Evolutionary conservation across 352 stramenopile genomes (phyloP).

Genomic region (Blastocystis sp.): DNA sequence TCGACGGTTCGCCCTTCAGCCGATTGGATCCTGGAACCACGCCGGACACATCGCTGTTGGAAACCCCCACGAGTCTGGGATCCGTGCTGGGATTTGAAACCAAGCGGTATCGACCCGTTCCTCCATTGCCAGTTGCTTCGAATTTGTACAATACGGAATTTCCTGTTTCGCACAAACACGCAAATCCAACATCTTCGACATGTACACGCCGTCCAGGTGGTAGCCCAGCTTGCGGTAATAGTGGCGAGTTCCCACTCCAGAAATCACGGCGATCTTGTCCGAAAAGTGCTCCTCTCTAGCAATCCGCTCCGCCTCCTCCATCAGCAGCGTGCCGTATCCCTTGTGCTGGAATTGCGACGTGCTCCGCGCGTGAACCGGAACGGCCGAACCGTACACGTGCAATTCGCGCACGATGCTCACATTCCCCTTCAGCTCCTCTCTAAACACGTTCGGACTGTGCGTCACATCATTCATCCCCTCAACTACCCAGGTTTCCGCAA

Average conservation of each 20-base stretch:
- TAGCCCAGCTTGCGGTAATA: slow-evolving; percentile 96
- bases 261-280: slow-evolving; percentile 91
- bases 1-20: slow-evolving; percentile 35
- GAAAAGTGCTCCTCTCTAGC: slow-evolving; percentile 88
- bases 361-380: slow-evolving; percentile 87
- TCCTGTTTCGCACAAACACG: slow-evolving; percentile 35
- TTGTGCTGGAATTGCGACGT: slow-evolving; percentile 93
- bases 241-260: slow-evolving; percentile 88
- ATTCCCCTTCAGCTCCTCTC: slow-evolving; percentile 77
- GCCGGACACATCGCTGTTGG: slow-evolving; percentile 30
- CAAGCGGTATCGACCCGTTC: slow-evolving; percentile 27
- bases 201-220: slow-evolving; percentile 90
- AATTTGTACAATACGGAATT: neutral
- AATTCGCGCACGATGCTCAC: slow-evolving; percentile 83
- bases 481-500: slow-evolving; percentile 82
- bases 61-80: slow-evolving; percentile 51
- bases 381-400: slow-evolving; percentile 93
- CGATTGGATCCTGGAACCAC: neutral
- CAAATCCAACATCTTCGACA: slow-evolving; percentile 80
- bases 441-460: slow-evolving; percentile 79
- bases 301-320: slow-evolving; percentile 94
- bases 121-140: neutral
- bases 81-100: slow-evolving; percentile 17
- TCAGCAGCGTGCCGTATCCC: slow-evolving; percentile 90
- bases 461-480: slow-evolving; percentile 72